Evolutionary conservation across 2,329 filamentous ascomycete species (phyloP).

Genomic region (Cytospora paraplurivora): DNA sequence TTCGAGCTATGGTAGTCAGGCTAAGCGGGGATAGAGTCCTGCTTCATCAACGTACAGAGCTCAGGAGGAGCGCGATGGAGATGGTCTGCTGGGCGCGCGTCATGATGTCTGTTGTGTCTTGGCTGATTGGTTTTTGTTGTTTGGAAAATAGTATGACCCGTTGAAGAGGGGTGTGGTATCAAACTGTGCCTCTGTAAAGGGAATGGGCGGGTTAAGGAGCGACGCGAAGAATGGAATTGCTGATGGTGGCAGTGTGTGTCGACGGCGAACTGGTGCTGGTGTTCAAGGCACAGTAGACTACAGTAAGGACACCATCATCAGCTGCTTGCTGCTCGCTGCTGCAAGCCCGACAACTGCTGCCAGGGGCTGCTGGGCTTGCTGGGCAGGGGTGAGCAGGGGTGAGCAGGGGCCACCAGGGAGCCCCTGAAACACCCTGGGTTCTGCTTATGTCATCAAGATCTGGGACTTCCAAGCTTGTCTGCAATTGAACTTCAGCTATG

Average conservation of each 20-base stretch:
- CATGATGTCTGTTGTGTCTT: constrained; percentile 59
- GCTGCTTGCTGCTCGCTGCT: neutral
- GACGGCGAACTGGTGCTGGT: constrained; percentile 6
- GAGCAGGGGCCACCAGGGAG: neutral
- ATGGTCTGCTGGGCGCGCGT: constrained; percentile 93
- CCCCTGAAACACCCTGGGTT: neutral
- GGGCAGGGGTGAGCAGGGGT: constrained; percentile 1
- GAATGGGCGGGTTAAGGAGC: constrained; percentile 20
- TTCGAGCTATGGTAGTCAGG: neutral
- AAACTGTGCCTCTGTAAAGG: constrained; percentile 6
- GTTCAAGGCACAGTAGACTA: neutral
- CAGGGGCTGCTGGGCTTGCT: neutral
- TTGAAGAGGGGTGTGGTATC: neutral
- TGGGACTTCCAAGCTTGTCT: too few species aligned
- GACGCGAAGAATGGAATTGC: constrained; percentile 19
- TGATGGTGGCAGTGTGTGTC: neutral
- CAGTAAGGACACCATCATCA: constrained; percentile 21
- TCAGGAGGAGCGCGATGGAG: constrained; percentile 82
- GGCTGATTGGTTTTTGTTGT: neutral
- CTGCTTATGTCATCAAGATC: neutral
- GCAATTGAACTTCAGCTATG: too few species aligned
- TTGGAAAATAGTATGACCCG: neutral
- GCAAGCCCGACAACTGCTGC: too few species aligned
- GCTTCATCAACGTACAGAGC: constrained; percentile 66
- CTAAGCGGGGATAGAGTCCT: constrained; percentile 11